These are phyloP conservation scores for Lasiodiplodia sp. DNA, from an alignment of 2,329 filamentous ascomycete species.

Conservation along the genomic window DNA sequence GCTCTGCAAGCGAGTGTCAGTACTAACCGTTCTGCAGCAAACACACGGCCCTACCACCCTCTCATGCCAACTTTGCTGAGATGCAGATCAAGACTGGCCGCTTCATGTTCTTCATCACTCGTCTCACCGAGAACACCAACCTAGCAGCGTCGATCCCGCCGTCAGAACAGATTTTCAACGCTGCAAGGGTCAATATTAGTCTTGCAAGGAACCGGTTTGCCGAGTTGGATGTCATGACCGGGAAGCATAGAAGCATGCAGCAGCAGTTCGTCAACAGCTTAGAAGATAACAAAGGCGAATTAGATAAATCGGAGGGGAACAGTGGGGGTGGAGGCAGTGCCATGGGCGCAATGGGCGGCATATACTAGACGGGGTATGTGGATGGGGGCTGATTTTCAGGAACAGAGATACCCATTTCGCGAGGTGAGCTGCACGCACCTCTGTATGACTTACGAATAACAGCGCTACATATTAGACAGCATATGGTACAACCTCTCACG, in stretches of 20 bases:
- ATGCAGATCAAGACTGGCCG: conserved; percentile 80
- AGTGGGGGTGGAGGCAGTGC: conserved; percentile 2
- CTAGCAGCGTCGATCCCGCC: conserved; percentile 91
- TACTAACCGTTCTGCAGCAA: conserved; percentile 62
- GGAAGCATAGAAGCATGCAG: conserved; percentile 28
- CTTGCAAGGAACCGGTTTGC: conserved; percentile 83
- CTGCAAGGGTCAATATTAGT: conserved; percentile 87
- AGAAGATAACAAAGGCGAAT: conserved; percentile 20
- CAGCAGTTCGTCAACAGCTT: conserved; percentile 26
- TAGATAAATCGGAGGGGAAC: conserved; percentile 10
- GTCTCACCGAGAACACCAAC: conserved; percentile 97
- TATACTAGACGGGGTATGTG: not conserved
- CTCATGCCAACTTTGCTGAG: conserved; percentile 80
- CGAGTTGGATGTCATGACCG: conserved; percentile 59
- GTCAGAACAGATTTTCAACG: conserved; percentile 89
- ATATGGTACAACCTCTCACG: conserved; percentile 4
- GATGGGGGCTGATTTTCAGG: conserved; percentile 16
- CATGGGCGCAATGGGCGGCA: conserved; percentile 8
- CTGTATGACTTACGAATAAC: conserved; percentile 15
- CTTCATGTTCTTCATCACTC: conserved; percentile 94
- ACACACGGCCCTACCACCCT: conserved; percentile 81
- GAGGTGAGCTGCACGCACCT: conserved; percentile 24
- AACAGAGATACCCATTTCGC: conserved; percentile 26
- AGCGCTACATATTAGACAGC: conserved; percentile 2
- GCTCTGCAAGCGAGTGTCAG: not conserved